Percentiles rank a stretch among this genome's conserved stretches.
Evolutionary conservation across 31 red algal species (phyloP).

Genomic region (Porphyra umbilicalis): DNA sequence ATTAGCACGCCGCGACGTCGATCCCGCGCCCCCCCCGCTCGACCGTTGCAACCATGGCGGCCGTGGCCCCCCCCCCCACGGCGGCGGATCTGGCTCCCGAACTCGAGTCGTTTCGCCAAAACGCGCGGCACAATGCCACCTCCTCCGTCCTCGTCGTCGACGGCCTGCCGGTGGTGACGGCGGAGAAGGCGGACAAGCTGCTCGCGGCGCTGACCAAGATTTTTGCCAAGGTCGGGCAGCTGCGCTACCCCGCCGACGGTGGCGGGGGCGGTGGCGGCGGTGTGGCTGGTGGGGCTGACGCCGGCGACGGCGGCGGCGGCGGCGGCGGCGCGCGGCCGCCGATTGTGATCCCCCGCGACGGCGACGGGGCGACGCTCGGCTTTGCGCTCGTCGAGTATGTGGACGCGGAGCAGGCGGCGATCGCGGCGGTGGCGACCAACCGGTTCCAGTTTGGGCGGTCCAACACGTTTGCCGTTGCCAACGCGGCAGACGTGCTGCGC

Average conservation of each 20-base stretch:
- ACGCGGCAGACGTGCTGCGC: slow-evolving; percentile 59
- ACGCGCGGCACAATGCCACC: background rate
- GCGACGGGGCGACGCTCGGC: slow-evolving; percentile 52
- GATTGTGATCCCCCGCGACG: slow-evolving; percentile 41
- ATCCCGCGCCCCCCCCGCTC: no score
- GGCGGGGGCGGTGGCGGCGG: background rate
- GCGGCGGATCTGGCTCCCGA: background rate
- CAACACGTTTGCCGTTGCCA: slow-evolving; percentile 65
- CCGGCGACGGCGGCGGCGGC: slow-evolving; percentile 14
- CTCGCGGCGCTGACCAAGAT: slow-evolving; percentile 22
- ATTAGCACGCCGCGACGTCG: no score
- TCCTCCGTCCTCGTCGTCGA: slow-evolving; percentile 18
- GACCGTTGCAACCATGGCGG: no score
- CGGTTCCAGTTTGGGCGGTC: slow-evolving; percentile 64
- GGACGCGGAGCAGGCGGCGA: slow-evolving; percentile 67
- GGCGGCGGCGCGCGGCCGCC: slow-evolving; percentile 22
- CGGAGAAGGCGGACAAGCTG: slow-evolving; percentile 39
- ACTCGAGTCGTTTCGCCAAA: slow-evolving; percentile 2
- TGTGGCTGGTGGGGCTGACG: no score
- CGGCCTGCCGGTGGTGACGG: slow-evolving; percentile 18
- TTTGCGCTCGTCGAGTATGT: slow-evolving; percentile 86
- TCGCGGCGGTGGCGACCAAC: slow-evolving; percentile 54
- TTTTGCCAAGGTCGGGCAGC: slow-evolving; percentile 19
- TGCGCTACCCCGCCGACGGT: background rate
- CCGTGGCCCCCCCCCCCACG: no score